Base-by-base conservation (phyloP, 2,329 filamentous ascomycete species). In the Beauveria asiatica region DNA sequence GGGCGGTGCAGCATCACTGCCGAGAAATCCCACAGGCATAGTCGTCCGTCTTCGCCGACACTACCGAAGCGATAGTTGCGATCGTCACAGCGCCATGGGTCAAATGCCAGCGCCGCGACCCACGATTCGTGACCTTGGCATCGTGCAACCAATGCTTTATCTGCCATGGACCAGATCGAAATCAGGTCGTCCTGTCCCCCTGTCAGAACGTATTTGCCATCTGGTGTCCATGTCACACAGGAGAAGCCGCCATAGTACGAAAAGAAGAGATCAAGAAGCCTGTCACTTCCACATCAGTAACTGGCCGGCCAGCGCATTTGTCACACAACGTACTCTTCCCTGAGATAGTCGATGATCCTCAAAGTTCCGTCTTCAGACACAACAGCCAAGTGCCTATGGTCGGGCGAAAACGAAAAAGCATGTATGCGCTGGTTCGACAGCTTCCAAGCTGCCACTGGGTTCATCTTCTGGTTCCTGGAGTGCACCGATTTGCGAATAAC, bases 21-120 rank as follows among this genome's bases (percentile, higher is more conserved):
- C 65, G 88, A 96, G 72, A 99, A 99, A 76, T 99, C 94, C 94
- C 94, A 99, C 13, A 99, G 78, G 62, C 96, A 84, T 19, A 99
- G 78, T 61, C 92, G 83, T 67, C 92, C 90, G 71, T 99, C 94
- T 70, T 97, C 93, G 16, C 93, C 94, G 1, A 99, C 93, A 68
- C 91, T 96, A 33, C 94, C 94, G 68, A 99, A 96, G 1, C 94
- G 85, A 74, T 99, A 99, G 67, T 91, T 97, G 67, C 89, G 85
- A 70, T 96, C 91, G 69, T 99, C 94, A 69, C 94, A 99, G 64
- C 92, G 84, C 94, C 94, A 99, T 0, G 92, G 92, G 71, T 99
- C 94, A 71, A 97, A 99, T 3, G 91, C 90, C 44, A 99, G 90
- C 17, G 87, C 86, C 3, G 91, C 92, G 0, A 99, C 92, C 92